Evolutionary conservation across 2,329 filamentous ascomycete species (phyloP).

Genomic region (Chrysosporium keratinophilum): DNA sequence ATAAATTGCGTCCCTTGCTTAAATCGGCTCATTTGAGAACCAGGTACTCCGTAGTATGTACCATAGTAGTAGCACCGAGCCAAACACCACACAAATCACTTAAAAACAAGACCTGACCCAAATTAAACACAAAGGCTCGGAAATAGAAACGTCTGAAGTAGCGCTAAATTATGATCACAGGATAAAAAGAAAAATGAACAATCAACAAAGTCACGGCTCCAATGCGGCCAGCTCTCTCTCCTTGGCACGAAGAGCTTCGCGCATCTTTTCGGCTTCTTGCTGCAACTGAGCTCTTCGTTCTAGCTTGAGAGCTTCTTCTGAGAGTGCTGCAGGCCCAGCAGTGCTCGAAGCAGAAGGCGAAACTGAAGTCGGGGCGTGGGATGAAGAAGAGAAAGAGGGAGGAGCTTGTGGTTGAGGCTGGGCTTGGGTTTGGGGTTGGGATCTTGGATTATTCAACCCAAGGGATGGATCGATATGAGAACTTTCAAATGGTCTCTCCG

Average conservation of each 20-base stretch:
- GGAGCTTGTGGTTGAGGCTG: constrained; percentile 20
- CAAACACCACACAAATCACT: too few relatives aligned
- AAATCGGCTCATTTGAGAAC: too few relatives aligned
- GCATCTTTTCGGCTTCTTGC: constrained; percentile 66
- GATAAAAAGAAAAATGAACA: constrained; percentile 10
- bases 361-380: constrained; percentile 9
- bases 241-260: constrained; percentile 60
- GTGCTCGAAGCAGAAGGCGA: constrained; percentile 17
- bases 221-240: constrained; percentile 59
- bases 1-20: too few relatives aligned
- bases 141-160: too few relatives aligned
- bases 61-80: too few relatives aligned
- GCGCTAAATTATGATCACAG: not conserved
- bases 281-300: constrained; percentile 57
- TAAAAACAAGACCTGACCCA: not conserved
- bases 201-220: constrained; percentile 21
- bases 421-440: constrained; percentile 15
- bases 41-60: too few relatives aligned
- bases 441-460: constrained; percentile 19
- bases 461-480: constrained; percentile 36
- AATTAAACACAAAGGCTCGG: too few relatives aligned
- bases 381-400: constrained; percentile 13
- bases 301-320: constrained; percentile 46
- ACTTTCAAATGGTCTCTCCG: constrained; percentile 20
- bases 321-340: constrained; percentile 16